A percentile compares a stretch with the other conserved stretches of the same genome.
Evolutionary conservation across 371 early-diverging fungal genomes (phyloP).

Genomic region (Rhizomucor miehei): DNA sequence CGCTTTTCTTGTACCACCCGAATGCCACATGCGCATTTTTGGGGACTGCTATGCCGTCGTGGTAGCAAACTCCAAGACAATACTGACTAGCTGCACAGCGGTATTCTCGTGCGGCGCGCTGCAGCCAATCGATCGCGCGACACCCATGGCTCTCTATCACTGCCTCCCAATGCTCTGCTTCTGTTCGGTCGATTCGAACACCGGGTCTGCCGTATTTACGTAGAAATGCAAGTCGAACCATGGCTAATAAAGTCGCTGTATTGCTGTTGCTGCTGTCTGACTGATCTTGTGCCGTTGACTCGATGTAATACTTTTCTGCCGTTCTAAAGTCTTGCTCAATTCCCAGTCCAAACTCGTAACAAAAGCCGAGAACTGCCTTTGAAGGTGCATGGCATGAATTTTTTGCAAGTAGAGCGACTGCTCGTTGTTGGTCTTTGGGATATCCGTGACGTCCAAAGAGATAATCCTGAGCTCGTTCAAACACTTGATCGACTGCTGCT

Average conservation of each 20-base stretch:
- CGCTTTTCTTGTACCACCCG: slow-evolving; percentile 47
- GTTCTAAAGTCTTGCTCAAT: no score
- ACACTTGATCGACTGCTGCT: no score
- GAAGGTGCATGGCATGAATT: no score
- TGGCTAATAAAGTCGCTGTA: slow-evolving; percentile 36
- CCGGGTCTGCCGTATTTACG: slow-evolving; percentile 66
- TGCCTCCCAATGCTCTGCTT: slow-evolving; percentile 55
- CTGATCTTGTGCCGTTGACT: no score
- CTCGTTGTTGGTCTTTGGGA: slow-evolving; percentile 31
- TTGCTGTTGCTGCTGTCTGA: no score
- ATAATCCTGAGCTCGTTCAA: slow-evolving; percentile 21
- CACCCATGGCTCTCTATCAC: slow-evolving; percentile 12
- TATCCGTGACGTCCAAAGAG: slow-evolving; percentile 50
- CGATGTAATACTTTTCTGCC: no score
- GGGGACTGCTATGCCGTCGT: slow-evolving; percentile 55
- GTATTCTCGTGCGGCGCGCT: slow-evolving; percentile 41
- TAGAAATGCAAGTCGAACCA: slow-evolving; percentile 57
- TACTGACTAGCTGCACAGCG: slow-evolving; percentile 30
- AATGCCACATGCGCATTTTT: slow-evolving; percentile 45
- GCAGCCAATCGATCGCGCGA: slow-evolving; percentile 44
- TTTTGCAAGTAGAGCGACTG: slow-evolving; percentile 35
- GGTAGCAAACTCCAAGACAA: slow-evolving; percentile 63
- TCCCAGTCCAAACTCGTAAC: slow-evolving; percentile 68
- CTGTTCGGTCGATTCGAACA: slow-evolving; percentile 60
- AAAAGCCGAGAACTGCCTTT: slow-evolving; percentile 46